phyloP scores from a whole-genome alignment of 2,329 filamentous ascomycete species.

The Cadophora luteo-olivacea region DNA sequence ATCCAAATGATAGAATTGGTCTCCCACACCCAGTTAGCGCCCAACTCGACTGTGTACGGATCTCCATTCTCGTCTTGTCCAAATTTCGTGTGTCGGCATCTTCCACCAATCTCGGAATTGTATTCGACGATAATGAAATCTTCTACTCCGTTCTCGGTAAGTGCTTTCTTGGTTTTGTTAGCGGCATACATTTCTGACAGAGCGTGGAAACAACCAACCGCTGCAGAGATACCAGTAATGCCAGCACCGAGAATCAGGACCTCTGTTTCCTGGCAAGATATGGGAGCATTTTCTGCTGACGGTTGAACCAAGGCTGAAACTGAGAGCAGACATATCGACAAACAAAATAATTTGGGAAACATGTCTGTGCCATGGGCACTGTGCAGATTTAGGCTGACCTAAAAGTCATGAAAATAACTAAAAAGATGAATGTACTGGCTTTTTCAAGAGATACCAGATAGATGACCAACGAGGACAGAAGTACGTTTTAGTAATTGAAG shows the following conservation, averaged over 20 bases:
- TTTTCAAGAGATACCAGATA: background rate
- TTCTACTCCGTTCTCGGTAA: slow-evolving; percentile 63
- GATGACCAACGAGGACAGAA: background rate
- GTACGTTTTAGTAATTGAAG: background rate
- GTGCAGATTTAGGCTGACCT: background rate
- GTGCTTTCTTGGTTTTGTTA: slow-evolving; percentile 52
- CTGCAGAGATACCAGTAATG: slow-evolving; percentile 67
- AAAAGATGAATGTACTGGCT: background rate
- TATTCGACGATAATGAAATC: slow-evolving; percentile 73
- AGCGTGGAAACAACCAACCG: slow-evolving; percentile 39
- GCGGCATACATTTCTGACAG: background rate
- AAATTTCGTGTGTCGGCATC: slow-evolving; percentile 58
- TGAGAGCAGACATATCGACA: background rate
- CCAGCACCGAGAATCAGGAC: slow-evolving; percentile 61
- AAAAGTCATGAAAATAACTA: background rate
- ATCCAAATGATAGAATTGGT: too few species aligned
- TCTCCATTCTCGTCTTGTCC: slow-evolving; percentile 49
- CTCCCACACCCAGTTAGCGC: slow-evolving; percentile 65
- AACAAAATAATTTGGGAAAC: background rate
- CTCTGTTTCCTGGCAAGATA: slow-evolving; percentile 42
- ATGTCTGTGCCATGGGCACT: slow-evolving; percentile 3
- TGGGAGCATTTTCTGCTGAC: background rate
- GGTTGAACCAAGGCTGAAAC: slow-evolving; percentile 7
- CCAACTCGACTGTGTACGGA: slow-evolving; percentile 60
- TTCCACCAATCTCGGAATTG: slow-evolving; percentile 66